Conservation (phyloP, 805 yeast genomes). For the Candida yuanshanica region DNA sequence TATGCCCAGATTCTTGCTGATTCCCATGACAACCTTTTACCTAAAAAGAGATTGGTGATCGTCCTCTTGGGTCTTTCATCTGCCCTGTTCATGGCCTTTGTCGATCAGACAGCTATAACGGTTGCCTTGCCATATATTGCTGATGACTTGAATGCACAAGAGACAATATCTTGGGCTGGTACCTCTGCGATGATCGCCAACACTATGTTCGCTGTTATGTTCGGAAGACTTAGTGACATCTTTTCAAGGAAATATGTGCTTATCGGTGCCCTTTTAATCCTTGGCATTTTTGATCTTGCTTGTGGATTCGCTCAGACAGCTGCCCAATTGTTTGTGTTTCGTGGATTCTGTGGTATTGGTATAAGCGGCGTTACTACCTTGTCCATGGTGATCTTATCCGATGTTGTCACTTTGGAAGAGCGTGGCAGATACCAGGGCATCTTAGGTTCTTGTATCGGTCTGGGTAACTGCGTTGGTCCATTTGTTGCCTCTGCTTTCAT, state of each 20-base stretch:
- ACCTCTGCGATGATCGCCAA: constrained; percentile 47
- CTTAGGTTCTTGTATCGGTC: constrained; percentile 42
- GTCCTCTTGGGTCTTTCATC: constrained; percentile 5
- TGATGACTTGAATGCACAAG: constrained; percentile 38
- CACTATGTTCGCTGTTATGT: constrained; percentile 44
- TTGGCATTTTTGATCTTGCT: constrained; percentile 41
- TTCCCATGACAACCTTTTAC: constrained; percentile 14
- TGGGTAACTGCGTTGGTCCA: constrained; percentile 43
- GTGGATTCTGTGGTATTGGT: constrained; percentile 54
- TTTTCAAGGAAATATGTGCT: constrained; percentile 45
- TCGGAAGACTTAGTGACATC: constrained; percentile 51
- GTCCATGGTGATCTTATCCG: constrained; percentile 48
- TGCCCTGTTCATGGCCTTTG: constrained; percentile 7
- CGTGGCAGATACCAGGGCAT: constrained; percentile 56
- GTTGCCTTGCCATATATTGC: constrained; percentile 36
- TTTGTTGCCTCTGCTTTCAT: constrained; percentile 36
- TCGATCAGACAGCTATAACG: constrained; percentile 9
- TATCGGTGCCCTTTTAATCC: constrained; percentile 32
- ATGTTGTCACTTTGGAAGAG: constrained; percentile 45
- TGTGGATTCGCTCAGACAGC: constrained; percentile 48
- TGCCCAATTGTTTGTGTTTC: constrained; percentile 42
- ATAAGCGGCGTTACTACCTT: constrained; percentile 48
- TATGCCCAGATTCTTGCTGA: constrained; percentile 26
- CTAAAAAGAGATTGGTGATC: constrained; percentile 3
- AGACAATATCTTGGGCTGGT: constrained; percentile 55